phyloP scores from a whole-genome alignment of 371 early-diverging fungal species.

The Gilbertella persicaria region DNA sequence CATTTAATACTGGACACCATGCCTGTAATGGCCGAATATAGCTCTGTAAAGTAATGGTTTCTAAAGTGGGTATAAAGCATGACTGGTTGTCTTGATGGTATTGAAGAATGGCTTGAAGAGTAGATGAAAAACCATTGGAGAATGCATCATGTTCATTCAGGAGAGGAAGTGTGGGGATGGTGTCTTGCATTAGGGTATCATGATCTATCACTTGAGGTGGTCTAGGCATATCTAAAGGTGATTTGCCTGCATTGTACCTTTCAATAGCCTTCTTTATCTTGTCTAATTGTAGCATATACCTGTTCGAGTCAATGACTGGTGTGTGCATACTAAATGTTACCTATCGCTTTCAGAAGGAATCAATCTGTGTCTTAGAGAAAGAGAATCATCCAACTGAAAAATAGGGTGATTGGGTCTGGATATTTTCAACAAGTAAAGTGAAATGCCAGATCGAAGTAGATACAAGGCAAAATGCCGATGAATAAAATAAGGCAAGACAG shows the following conservation, averaged over 20 bases:
- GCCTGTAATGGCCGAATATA: slow-evolving; percentile 34
- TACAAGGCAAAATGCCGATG: slow-evolving; percentile 10
- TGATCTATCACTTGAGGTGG: background rate
- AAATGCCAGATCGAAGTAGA: slow-evolving; percentile 32
- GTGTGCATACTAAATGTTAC: no score
- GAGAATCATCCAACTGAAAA: background rate
- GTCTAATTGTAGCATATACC: no score
- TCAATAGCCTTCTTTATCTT: no score
- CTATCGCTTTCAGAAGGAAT: background rate
- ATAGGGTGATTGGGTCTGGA: slow-evolving; percentile 31
- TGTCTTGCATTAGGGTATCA: background rate
- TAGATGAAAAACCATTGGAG: slow-evolving; percentile 10
- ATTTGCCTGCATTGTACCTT: background rate
- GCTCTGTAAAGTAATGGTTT: slow-evolving; percentile 33
- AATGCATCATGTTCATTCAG: background rate
- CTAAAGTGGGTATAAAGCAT: slow-evolving; percentile 37
- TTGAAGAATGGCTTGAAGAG: slow-evolving; percentile 3
- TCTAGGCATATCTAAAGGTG: slow-evolving; percentile 1
- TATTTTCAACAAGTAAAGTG: slow-evolving; percentile 21
- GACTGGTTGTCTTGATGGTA: slow-evolving; percentile 11
- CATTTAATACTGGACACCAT: slow-evolving; percentile 48
- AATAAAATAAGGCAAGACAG: slow-evolving; percentile 24
- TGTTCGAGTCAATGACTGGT: no score
- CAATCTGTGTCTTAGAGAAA: background rate
- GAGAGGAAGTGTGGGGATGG: background rate